A percentile compares a stretch with the other conserved stretches of the same genome.
These are phyloP conservation scores for Talaromyces ruber DNA, from an alignment of 495 filamentous ascomycete species.

Conservation along the genomic window DNA sequence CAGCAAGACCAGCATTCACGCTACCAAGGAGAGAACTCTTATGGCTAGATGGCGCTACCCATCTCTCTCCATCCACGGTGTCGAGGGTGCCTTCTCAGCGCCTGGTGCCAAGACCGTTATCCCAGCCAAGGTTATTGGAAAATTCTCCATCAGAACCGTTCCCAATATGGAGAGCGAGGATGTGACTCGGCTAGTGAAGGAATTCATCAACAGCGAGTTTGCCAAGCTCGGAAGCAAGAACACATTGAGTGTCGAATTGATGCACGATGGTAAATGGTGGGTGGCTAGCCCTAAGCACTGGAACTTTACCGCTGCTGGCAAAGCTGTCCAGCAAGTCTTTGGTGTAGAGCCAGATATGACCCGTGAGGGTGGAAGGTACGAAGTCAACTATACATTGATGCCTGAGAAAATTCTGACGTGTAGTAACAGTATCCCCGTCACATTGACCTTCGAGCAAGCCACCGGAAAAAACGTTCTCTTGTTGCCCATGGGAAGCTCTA, in stretches of 20 bases:
- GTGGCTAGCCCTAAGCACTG: conserved; percentile 93
- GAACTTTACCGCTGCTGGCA: conserved; percentile 91
- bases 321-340: conserved; percentile 89
- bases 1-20: conserved; percentile 72
- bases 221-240: conserved; percentile 86
- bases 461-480: conserved; percentile 98
- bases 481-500: conserved; percentile 92
- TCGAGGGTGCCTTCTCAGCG: conserved; percentile 92
- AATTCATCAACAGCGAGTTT: conserved; percentile 70
- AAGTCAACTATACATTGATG: neutral
- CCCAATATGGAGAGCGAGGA: conserved; percentile 92
- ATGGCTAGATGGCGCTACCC: conserved; percentile 96
- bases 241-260: conserved; percentile 64
- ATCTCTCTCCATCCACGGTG: conserved; percentile 88
- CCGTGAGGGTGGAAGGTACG: conserved; percentile 82
- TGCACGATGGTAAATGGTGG: conserved; percentile 97
- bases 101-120: conserved; percentile 98
- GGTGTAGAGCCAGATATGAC: conserved; percentile 91
- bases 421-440: conserved; percentile 74
- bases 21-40: conserved; percentile 77
- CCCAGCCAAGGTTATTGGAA: conserved; percentile 91
- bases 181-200: conserved; percentile 75
- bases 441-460: conserved; percentile 92
- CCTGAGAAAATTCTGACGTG: neutral
- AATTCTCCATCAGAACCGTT: conserved; percentile 96